Evolutionary conservation across 345 rosid genomes (phyloP), one percentile per base, ranked within the genome.

Genomic region (Xanthoceras sorbifolium): DNA sequence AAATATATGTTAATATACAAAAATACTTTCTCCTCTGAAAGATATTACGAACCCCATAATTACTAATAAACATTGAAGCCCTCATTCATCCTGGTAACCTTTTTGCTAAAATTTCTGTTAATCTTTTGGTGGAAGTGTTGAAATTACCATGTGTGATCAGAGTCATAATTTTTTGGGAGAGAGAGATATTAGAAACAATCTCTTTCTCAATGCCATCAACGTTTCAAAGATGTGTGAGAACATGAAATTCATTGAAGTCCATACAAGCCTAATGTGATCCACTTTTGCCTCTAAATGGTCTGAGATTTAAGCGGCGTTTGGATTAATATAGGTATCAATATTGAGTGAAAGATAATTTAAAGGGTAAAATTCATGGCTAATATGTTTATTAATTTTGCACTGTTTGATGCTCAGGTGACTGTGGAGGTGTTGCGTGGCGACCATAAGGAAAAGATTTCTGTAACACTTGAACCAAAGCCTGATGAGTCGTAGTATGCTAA

Each of bases 351-450:
- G 28, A 73, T 20, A 7, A 17, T 15, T 22, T 11, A 22, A 17
- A 60, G 8, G 4, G 66, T 26, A 72, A 60, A 36, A 12, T 46
- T 52, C 9, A 38, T 8, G 62, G 31, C 34, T 10, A 64, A n/a
- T 40, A 20, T 10, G 10, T 22, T 54, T 76, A 34, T 55, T 6
- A 5, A 32, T 22, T 1, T 12, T 54, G 63, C 32, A 60, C 42
- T 42, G 66, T 74, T 61, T 68, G 40, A 67, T 78, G 4, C 59
- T 50, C 84, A 95, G 98, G 92, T 93, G 77, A 86, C 69, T 1
- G 93, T 95, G 76, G 98, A 93, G 86, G 97, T 95, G 50, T 80
- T 95, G 77, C 92, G 98, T 2, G 97, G 98, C 4, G 98, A 95
- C 82, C 99, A 88, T 69, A 92, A 93, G 84, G 99, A 95, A 85